A percentile compares a stretch with the other conserved stretches of the same genome.
These are phyloP conservation scores for Uncinocarpus reesii DNA, from an alignment of 2,329 filamentous ascomycete species.

Conservation along the genomic window DNA sequence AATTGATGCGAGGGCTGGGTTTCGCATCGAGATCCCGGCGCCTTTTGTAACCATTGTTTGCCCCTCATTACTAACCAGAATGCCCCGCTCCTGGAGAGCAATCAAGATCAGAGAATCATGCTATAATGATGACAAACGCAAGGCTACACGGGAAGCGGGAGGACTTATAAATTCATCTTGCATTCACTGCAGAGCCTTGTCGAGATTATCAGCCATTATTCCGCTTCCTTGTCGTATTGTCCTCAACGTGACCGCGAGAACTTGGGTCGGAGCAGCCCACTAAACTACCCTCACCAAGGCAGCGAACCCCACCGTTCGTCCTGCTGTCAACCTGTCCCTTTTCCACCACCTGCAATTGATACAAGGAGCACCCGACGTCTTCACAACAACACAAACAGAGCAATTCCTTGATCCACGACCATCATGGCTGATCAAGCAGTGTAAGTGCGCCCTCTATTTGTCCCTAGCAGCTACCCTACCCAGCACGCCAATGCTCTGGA, in stretches of 20 bases:
- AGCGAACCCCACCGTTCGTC: constrained; percentile 5
- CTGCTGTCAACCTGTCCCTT: not conserved
- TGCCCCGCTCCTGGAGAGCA: not conserved
- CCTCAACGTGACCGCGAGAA: not conserved
- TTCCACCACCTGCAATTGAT: not conserved
- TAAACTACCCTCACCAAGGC: constrained; percentile 7
- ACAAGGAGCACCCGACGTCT: not conserved
- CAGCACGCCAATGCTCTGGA: not conserved
- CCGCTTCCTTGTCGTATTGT: not conserved
- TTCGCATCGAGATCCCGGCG: constrained; percentile 2
- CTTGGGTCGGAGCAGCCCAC: constrained; percentile 1
- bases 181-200: too few species aligned
- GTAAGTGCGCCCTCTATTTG: constrained; percentile 8
- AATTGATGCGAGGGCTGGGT: not conserved
- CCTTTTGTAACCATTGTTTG: constrained; percentile 4
- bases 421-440: constrained; percentile 16
- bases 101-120: not conserved
- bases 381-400: not conserved
- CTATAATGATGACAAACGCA: not conserved
- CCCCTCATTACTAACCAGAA: constrained; percentile 5
- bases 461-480: not conserved
- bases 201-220: not conserved
- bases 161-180: too few species aligned
- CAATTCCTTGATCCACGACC: not conserved
- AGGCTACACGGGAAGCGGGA: too few species aligned